Evolutionary conservation across 805 yeast species (phyloP), one percentile per base, ranked within the genome.

Genomic region (Ogataea ganodermae): DNA sequence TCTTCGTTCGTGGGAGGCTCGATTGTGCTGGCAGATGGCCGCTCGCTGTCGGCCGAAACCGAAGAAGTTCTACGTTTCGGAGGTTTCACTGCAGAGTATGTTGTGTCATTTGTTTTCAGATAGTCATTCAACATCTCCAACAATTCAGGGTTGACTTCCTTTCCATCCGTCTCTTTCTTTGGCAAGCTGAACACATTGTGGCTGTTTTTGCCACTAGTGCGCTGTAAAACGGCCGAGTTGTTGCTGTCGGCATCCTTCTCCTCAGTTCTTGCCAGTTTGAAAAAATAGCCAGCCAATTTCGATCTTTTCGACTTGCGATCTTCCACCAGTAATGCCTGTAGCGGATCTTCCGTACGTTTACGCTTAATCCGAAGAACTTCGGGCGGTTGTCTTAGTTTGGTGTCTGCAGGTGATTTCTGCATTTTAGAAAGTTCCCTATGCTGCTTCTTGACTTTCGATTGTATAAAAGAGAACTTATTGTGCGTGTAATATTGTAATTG

Each of bases 301-400:
- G 78, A 69, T 45, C 79, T 60, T 56, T 80, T 72, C 39, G 71
- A 53, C 8, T 38, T 57, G 22, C 65, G 63, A 32, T 71, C 72
- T 42, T 77, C 81, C 22, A 79, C 57, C 8, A 79, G 68, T 12
- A 91, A 73, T 1, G 97, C 96, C 56, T 87, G 89, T 20, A 92
- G 73, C 2, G 97, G 96, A 56, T 89, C 97, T 59, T 89, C 94
- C 44, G 81, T 83, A 50, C 97, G 75, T 60, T 86, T 85, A 49
- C 98, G 77, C 67, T 94, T 92, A 62, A 92, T 86, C 49, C 97
- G 77, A 35, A 92, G 82, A 21, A 86, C 73, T 44, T 77, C 78
- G 1, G 96, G 96, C 10, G 61, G 62, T 22, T 51, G 46, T 18
- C 33, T 37, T 20, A 27, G 16, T 32, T 35, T 28, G 16, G 13